phyloP scores from a whole-genome alignment of 2,329 filamentous ascomycete species.

The Trichoderma arundinaceum region DNA sequence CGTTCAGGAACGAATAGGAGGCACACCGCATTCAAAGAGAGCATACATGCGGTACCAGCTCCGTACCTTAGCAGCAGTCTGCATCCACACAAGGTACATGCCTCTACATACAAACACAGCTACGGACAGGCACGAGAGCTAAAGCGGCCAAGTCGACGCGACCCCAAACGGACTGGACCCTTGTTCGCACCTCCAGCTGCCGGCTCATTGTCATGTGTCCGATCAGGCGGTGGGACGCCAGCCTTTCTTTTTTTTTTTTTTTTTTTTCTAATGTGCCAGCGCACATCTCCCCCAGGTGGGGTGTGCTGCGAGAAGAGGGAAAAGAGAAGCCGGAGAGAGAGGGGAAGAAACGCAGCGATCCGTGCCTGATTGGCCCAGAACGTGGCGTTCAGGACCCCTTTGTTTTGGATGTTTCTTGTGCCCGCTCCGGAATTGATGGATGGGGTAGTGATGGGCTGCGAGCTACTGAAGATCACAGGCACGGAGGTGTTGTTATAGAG shows the following conservation, averaged over 20 bases:
- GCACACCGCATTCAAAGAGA: conserved; percentile 12
- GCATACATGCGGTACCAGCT: not conserved
- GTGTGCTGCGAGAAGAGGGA: not conserved
- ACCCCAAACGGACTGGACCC: conserved; percentile 15
- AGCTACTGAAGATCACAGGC: too few relatives aligned
- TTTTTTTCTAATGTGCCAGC: too few relatives aligned
- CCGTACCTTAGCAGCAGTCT: too few relatives aligned
- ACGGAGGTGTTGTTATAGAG: too few relatives aligned
- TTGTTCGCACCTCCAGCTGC: not conserved
- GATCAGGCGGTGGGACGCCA: conserved; percentile 2
- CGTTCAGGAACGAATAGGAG: conserved; percentile 15
- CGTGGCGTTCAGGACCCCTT: conserved; percentile 7
- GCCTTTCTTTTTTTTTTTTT: not conserved
- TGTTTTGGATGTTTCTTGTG: not conserved
- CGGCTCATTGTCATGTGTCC: conserved; percentile 10
- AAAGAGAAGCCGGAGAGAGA: too few relatives aligned
- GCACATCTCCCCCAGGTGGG: not conserved
- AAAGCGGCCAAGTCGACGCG: not conserved
- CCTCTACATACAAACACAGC: not conserved
- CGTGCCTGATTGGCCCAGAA: not conserved
- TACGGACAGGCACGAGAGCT: conserved; percentile 1
- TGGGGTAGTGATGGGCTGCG: too few relatives aligned
- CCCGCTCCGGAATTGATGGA: not conserved
- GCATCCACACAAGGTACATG: conserved; percentile 6
- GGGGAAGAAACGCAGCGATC: not conserved